Evolutionary conservation across 1,284 basidiomycete genomes (phyloP), one percentile per base, ranked within the genome.

Genomic region (Chondrostereum purpureum): DNA sequence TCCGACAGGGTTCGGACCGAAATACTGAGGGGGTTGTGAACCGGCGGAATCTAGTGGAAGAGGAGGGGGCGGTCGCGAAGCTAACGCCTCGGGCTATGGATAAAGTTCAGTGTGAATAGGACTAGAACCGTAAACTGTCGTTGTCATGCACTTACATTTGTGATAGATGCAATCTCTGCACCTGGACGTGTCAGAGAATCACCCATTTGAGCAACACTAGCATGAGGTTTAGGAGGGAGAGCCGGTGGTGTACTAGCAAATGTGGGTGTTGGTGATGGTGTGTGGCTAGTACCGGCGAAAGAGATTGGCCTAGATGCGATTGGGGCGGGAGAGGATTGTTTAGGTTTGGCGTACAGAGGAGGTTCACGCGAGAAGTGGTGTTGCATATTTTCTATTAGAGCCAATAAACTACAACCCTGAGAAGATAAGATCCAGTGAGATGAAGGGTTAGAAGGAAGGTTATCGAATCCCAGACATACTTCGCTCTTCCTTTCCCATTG

Each of bases 331-430:
- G 47, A 44, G 38, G 45, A 27, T 39, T 57, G 51, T 58, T 68
- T 73, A 13, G 92, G 87, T 65, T 88, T 93, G 33, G 94, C 84
- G 60, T 94, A 97, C 11, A 98, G 83, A 3, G 95, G 94, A 36
- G 95, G 94, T 48, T 83, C 77, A 19, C 72, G 70, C 5, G 88
- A 92, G 66, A 99, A 99, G 47, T 85, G 72, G 34, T 79, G 75
- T 55, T 88, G 83, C 70, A 92, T 77, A 16, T 78, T 77, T 52
- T 87, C 80, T 44, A 91, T 59, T 17, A 93, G 66, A 3, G 72
- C 75, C 21, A 70, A 59, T 33, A 93, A 63, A 61, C 72, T 81
- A 63, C 87, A 87, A 42, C 78, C 80, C 86, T 90, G 50, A 11
- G 43, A 48, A 52, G 38, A 44, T 45, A 23, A 43, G 46, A 50